Conservation (phyloP, 805 yeast species). For the Saturnispora kantuleensis region DNA sequence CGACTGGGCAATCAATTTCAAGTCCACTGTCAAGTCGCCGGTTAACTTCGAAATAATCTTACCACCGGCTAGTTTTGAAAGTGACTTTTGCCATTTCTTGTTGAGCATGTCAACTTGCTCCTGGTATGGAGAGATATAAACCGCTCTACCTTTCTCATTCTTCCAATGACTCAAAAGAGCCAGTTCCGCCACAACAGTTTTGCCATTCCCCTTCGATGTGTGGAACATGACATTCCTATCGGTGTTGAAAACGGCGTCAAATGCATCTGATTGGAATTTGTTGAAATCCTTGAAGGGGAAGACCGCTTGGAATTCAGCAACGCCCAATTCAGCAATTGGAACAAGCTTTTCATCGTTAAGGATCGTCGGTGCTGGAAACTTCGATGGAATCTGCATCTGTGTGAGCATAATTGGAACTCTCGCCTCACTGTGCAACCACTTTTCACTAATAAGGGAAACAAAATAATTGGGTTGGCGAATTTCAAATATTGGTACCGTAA, state of each 20-base stretch:
- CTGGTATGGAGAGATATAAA: constrained; percentile 61
- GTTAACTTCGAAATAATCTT: constrained; percentile 48
- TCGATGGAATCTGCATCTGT: constrained; percentile 46
- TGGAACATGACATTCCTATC: constrained; percentile 54
- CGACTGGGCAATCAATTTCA: constrained; percentile 43
- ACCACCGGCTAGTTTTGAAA: constrained; percentile 43
- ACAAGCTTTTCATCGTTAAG: constrained; percentile 42
- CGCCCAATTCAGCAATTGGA: constrained; percentile 38
- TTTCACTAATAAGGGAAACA: constrained; percentile 63
- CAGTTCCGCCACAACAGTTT: constrained; percentile 60
- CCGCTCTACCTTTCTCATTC: constrained; percentile 55
- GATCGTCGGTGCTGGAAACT: constrained; percentile 53
- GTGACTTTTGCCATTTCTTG: constrained; percentile 44
- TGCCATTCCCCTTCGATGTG: constrained; percentile 67
- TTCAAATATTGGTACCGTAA: constrained; percentile 49
- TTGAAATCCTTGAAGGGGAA: constrained; percentile 53
- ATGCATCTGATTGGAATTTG: constrained; percentile 63
- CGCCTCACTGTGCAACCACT: constrained; percentile 72
- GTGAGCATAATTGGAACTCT: constrained; percentile 51
- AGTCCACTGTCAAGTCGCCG: constrained; percentile 46
- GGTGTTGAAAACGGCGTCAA: constrained; percentile 46
- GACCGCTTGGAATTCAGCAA: constrained; percentile 35
- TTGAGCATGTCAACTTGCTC: constrained; percentile 39
- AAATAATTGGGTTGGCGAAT: constrained; percentile 65
- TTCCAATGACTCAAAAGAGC: constrained; percentile 68